A percentile compares a stretch with the other conserved stretches of the same genome.
Conservation (phyloP, 2,329 filamentous ascomycete species). For the Fusarium oxysporum region DNA sequence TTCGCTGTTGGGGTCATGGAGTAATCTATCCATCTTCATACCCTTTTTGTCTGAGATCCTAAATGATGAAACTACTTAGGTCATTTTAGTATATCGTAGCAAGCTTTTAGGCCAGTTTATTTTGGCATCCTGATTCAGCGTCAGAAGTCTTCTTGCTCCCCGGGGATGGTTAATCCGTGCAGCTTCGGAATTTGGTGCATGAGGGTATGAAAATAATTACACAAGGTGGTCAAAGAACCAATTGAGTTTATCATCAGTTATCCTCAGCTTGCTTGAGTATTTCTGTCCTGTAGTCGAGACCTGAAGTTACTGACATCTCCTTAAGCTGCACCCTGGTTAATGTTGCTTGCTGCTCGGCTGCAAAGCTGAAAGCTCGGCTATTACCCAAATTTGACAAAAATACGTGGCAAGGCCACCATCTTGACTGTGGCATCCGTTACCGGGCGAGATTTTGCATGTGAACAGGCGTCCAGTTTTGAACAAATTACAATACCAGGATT, state of each 20-base stretch:
- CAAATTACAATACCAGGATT: neutral
- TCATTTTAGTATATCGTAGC: neutral
- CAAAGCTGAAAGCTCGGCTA: neutral
- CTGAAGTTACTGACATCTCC: neutral
- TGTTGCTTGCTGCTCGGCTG: neutral
- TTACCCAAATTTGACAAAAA: neutral
- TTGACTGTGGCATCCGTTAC: neutral
- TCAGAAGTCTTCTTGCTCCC: neutral
- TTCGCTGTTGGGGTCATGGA: slow-evolving; percentile 30
- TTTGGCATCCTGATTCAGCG: neutral
- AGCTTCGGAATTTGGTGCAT: neutral
- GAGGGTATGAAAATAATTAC: neutral
- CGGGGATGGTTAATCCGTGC: neutral
- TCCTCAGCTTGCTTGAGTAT: rapidly evolving
- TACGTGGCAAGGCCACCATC: neutral
- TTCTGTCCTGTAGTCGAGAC: neutral
- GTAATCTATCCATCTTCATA: neutral
- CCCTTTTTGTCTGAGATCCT: neutral
- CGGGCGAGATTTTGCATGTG: neutral
- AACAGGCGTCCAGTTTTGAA: rapidly evolving
- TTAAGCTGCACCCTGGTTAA: neutral
- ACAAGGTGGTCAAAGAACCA: no score
- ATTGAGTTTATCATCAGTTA: no score
- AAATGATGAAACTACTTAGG: rapidly evolving
- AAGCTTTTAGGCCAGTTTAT: neutral